Evolutionary conservation across 805 yeast species (phyloP), one percentile per base, ranked within the genome.

Genomic region (Kluyveromyces siamensis): DNA sequence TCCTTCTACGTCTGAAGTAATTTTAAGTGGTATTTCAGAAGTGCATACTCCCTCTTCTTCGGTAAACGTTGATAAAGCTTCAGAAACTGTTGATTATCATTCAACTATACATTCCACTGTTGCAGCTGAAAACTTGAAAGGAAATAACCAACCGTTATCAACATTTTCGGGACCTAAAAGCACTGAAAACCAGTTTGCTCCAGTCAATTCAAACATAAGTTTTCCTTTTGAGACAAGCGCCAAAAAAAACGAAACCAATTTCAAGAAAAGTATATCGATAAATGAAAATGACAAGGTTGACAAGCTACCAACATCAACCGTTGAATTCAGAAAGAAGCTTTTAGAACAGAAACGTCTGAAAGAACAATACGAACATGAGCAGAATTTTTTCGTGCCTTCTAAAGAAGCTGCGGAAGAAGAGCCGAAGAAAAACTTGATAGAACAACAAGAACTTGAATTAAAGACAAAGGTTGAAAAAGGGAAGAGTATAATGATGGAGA

Each of bases 391-490:
- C 14, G 35, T 8, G 14, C 35, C 35, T 10, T 30, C 36, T 8
- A 10, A 27, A 37, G 51, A 51, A 37, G 38, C 49, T 17, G 46
- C 45, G 18, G 55, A 46, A 27, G 49, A 48, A 43, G 55, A 55
- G 33, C 46, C 40, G 8, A 52, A 56, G 50, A 50, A 51, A 39
- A 49, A 43, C 27, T 44, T 44, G 50, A 9, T 7, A 50, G 40
- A 46, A 53, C 65, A 2, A 64, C 37, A 42, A 27, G 41, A 50
- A 19, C 44, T 60, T 21, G 44, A 68, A 4, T 52, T 68, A 6
- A 52, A 56, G 2, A 46, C 46, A 7, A 37, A 43, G 16, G 18
- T 43, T 19, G 21, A 45, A 33, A 13, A 27, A 30, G 11, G 40
- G 39, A 17, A 45, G 10, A 2, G 52, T 59, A 25, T 27, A 55